Conservation (phyloP, 495 filamentous ascomycete species). For the Hypomontagnella submonticulosa region DNA sequence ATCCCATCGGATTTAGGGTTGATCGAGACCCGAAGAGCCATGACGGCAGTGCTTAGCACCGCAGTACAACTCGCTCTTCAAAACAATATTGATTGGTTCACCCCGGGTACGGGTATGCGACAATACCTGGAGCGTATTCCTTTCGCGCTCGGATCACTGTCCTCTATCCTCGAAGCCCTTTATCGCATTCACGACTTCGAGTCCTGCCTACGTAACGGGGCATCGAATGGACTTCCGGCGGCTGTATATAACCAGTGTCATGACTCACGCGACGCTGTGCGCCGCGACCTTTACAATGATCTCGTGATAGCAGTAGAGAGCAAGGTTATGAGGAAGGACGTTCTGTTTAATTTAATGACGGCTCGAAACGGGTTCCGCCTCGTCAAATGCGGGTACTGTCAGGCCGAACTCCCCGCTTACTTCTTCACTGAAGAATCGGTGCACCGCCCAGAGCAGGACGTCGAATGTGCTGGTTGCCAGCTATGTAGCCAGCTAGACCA, state of each 20-base stretch:
- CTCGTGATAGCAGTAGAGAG: constrained; percentile 33
- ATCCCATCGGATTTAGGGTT: constrained; percentile 27
- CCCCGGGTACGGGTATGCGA: constrained; percentile 38
- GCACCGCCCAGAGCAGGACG: neutral
- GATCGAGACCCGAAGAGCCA: constrained; percentile 16
- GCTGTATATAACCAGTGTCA: too few relatives aligned
- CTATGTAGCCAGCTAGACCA: neutral
- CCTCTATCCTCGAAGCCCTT: constrained; percentile 25
- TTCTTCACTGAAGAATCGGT: constrained; percentile 20
- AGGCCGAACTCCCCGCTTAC: constrained; percentile 14
- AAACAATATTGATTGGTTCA: constrained; percentile 37
- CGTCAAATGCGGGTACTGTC: constrained; percentile 14
- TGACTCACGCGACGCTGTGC: constrained; percentile 9
- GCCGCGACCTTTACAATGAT: constrained; percentile 25
- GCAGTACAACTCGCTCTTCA: constrained; percentile 13
- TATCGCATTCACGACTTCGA: constrained; percentile 29
- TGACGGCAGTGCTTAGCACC: constrained; percentile 14
- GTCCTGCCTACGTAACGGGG: neutral
- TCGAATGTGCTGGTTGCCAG: constrained; percentile 35
- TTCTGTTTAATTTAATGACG: neutral
- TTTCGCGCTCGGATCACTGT: constrained; percentile 18
- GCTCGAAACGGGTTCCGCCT: neutral
- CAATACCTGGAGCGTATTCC: constrained; percentile 41
- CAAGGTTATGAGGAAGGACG: constrained; percentile 1
- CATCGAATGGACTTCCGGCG: too few relatives aligned